A percentile compares a stretch with the other conserved stretches of the same genome.
phyloP scores from a whole-genome alignment of 768 basidiomycete genomes.

The Butyriboletus loyo region DNA sequence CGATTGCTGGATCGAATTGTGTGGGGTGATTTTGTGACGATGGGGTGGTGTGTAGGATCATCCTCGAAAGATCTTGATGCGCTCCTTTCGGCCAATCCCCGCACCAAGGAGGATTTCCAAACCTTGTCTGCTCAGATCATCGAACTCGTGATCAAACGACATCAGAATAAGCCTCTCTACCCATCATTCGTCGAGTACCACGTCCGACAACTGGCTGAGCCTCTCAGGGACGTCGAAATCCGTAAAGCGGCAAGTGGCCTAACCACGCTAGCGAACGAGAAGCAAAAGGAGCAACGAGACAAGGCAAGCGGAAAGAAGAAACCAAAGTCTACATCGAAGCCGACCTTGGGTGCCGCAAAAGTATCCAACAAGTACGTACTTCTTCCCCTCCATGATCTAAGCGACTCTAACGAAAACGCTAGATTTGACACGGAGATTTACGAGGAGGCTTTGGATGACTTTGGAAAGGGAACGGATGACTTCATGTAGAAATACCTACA shows the following conservation, averaged over 20 bases:
- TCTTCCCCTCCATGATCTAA: neutral
- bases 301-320: slow-evolving; percentile 91
- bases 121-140: slow-evolving; percentile 71
- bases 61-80: slow-evolving; percentile 65
- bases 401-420: slow-evolving; percentile 12
- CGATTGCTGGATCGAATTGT: neutral
- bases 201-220: slow-evolving; percentile 66
- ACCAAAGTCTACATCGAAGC: slow-evolving; percentile 65
- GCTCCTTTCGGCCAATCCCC: slow-evolving; percentile 74
- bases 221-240: slow-evolving; percentile 87
- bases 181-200: slow-evolving; percentile 81
- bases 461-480: slow-evolving; percentile 69
- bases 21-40: neutral
- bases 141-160: slow-evolving; percentile 71
- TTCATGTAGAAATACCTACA: slow-evolving; percentile 72
- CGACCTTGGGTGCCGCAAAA: slow-evolving; percentile 73
- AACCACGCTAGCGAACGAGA: slow-evolving; percentile 90
- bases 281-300: slow-evolving; percentile 87
- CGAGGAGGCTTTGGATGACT: slow-evolving; percentile 90
- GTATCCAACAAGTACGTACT: slow-evolving; percentile 52
- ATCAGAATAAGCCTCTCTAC: slow-evolving; percentile 82
- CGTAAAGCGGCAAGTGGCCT: slow-evolving; percentile 83
- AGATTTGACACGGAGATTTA: slow-evolving; percentile 81
- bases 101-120: slow-evolving; percentile 86
- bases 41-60: slow-evolving; percentile 45